A percentile compares a stretch with the other conserved stretches of the same genome.
These are phyloP conservation scores for Backusella westeae DNA, from an alignment of 192 early-diverging fungal species.

Conservation along the genomic window DNA sequence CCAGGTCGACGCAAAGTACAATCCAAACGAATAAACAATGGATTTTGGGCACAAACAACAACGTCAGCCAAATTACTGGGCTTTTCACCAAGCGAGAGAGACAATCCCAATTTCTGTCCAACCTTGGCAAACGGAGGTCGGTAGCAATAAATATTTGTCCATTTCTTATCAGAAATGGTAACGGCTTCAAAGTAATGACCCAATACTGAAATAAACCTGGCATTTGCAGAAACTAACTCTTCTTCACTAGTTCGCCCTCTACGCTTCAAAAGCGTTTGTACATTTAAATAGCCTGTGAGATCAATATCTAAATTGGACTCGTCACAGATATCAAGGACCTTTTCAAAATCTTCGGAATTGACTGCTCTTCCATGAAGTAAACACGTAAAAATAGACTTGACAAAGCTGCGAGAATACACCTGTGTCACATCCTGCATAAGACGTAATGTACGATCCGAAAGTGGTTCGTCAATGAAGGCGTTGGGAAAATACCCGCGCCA, in stretches of 20 bases:
- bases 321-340: slow-evolving; percentile 45
- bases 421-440: slow-evolving; percentile 41
- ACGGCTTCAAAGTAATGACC: slow-evolving; percentile 63
- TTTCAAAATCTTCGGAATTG: slow-evolving; percentile 44
- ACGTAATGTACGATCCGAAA: slow-evolving; percentile 29
- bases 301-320: slow-evolving; percentile 53
- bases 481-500: slow-evolving; percentile 20
- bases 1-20: slow-evolving; percentile 59
- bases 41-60: slow-evolving; percentile 62
- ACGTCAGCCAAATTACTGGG: slow-evolving; percentile 40
- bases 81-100: slow-evolving; percentile 36
- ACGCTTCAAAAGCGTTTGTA: slow-evolving; percentile 41
- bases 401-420: slow-evolving; percentile 52
- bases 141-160: slow-evolving; percentile 63
- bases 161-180: slow-evolving; percentile 30
- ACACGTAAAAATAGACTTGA: slow-evolving; percentile 50
- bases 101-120: slow-evolving; percentile 23
- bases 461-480: neutral
- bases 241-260: slow-evolving; percentile 36
- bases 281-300: slow-evolving; percentile 56
- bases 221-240: slow-evolving; percentile 36
- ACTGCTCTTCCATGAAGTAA: slow-evolving; percentile 49
- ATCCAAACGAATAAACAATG: slow-evolving; percentile 69
- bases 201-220: slow-evolving; percentile 55
- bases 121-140: slow-evolving; percentile 46